Evolutionary conservation across 2,329 filamentous ascomycete genomes (phyloP), one percentile per base, ranked within the genome.

Genomic region (Lachnellula hyalina): DNA sequence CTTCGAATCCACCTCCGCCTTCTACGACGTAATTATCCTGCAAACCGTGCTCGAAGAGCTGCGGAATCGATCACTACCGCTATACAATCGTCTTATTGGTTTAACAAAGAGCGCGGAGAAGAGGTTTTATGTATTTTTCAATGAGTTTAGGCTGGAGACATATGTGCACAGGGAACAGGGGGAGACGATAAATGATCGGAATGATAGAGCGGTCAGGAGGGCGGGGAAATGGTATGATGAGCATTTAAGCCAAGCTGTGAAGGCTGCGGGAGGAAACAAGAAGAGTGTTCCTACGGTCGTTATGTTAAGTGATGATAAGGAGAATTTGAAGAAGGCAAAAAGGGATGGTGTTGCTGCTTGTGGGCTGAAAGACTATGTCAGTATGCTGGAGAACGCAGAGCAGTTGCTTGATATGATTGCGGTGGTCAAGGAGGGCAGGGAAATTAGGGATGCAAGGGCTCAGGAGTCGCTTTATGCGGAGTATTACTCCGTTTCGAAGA

Each of bases 81-180:
- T 99, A 38, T 99, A 97, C 75, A 96, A 96, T 71, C 89, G 94
- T 40, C 77, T 99, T 49, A 84, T 97, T 62, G 85, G 88, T 21
- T 77, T 99, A 60, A 96, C 92, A 40, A 96, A 93, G 73, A 96
- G 93, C 67, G 91, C 96, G 65, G 91, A 96, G 62, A 99, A 99
- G 77, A 85, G 93, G 52, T 97, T 96, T 70, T 96, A 97, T 68
- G 90, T 99, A 51, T 99, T 99, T 71, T 97, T 97, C 82, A 99
- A 99, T 71, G 94, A 99, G 66, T 99, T 99, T 69, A 83, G 93
- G 50, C 77, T 92, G 40, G 95, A 99, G 72, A 99, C 94, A 0
- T 89, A 96, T 67, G 83, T 96, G 47, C 75, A 81, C 28, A 81
- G 94, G 58, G 81, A 85, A 19, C 72, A 79, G 5, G 86, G 89